These are phyloP conservation scores for Pholiota microspora DNA, from an alignment of 768 basidiomycete species.

Conservation along the genomic window DNA sequence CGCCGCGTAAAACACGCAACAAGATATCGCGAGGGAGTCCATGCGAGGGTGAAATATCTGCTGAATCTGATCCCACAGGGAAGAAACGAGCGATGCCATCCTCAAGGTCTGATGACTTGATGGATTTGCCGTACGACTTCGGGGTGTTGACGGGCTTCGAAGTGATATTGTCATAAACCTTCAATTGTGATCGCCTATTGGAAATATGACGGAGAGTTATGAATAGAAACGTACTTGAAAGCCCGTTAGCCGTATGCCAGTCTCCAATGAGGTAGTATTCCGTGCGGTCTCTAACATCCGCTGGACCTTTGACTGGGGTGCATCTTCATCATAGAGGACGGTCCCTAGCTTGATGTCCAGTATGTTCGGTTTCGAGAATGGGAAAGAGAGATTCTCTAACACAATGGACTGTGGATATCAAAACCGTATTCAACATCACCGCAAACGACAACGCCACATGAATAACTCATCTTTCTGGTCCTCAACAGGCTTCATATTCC, in stretches of 20 bases:
- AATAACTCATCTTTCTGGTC: conserved; percentile 44
- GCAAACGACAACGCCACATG: not conserved
- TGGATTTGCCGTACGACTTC: conserved; percentile 76
- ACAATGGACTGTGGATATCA: conserved; percentile 64
- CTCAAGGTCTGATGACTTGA: conserved; percentile 66
- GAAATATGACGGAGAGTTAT: not conserved
- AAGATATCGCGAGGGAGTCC: conserved; percentile 60
- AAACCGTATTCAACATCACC: conserved; percentile 13
- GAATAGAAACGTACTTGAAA: conserved; percentile 62
- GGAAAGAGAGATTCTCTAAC: conserved; percentile 76
- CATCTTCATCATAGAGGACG: conserved; percentile 71
- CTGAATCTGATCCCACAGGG: conserved; percentile 39
- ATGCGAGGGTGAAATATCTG: conserved; percentile 17
- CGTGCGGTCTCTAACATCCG: conserved; percentile 75
- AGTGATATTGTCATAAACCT: conserved; percentile 74
- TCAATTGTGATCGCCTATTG: not conserved
- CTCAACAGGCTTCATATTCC: conserved; percentile 23
- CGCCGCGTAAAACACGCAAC: conserved; percentile 51
- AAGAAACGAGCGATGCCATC: conserved; percentile 82
- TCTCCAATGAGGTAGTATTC: conserved; percentile 68
- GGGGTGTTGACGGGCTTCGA: conserved; percentile 58
- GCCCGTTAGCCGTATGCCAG: conserved; percentile 79
- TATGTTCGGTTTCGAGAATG: conserved; percentile 80
- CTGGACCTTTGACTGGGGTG: conserved; percentile 68
- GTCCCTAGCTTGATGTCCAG: conserved; percentile 95